Conservation (phyloP, 495 filamentous ascomycete species). For the Aspergillus sclerotiicarbonarius region DNA sequence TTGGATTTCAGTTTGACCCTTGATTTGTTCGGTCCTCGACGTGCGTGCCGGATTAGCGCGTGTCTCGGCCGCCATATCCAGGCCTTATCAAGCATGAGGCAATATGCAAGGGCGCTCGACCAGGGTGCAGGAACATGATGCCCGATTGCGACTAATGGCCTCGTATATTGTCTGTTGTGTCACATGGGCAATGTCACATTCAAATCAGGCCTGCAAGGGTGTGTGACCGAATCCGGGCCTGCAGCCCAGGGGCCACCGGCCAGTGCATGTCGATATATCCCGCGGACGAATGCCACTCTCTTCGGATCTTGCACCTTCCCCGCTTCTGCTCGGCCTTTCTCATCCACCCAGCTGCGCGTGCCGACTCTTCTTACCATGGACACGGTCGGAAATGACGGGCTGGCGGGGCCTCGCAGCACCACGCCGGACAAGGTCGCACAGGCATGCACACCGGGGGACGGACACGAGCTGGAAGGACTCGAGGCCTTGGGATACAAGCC, state of each 20-base stretch:
- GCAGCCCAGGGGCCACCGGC: background rate
- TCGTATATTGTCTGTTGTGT: background rate
- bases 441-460: background rate
- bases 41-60: too few species aligned
- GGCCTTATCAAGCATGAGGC: background rate
- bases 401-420: background rate
- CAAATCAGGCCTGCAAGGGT: background rate
- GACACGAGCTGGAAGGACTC: slow-evolving; percentile 21
- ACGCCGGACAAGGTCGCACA: background rate
- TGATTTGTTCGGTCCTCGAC: too few species aligned
- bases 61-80: too few species aligned
- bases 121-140: background rate
- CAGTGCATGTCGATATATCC: background rate
- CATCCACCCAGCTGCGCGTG: background rate
- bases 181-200: background rate
- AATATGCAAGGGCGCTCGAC: background rate
- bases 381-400: background rate
- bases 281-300: background rate
- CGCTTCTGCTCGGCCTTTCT: background rate
- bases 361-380: background rate
- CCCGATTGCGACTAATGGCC: background rate
- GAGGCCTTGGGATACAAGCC: slow-evolving; percentile 38
- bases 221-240: background rate
- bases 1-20: too few species aligned
- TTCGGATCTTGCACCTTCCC: background rate